phyloP scores from a whole-genome alignment of 805 yeast species.

The Yarrowia sp. region DNA sequence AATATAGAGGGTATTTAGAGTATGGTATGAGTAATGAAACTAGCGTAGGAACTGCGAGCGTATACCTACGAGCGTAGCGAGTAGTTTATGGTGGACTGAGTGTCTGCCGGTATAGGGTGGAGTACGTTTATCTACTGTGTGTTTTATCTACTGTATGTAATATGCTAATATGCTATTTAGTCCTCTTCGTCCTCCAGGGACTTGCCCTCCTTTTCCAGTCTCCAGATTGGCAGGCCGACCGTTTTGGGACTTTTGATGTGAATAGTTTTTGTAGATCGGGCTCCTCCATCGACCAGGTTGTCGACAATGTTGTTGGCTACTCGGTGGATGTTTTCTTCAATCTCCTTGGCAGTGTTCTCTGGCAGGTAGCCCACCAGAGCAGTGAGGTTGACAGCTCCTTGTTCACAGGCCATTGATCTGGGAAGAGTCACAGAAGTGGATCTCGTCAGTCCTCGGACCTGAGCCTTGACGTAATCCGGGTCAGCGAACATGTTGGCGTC shows the following conservation, averaged over 20 bases:
- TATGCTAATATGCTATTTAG: not conserved
- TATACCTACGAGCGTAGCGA: not conserved
- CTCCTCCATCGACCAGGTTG: slow-evolving; percentile 47
- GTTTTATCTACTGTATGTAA: too few species aligned
- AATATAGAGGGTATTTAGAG: slow-evolving; percentile 11
- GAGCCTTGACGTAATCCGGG: slow-evolving; percentile 58
- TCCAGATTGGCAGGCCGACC: slow-evolving; percentile 52
- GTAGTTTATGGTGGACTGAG: not conserved
- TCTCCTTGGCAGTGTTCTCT: slow-evolving; percentile 43
- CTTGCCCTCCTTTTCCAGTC: slow-evolving; percentile 10
- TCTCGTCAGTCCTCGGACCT: slow-evolving; percentile 59
- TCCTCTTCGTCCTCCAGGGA: not conserved
- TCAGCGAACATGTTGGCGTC: slow-evolving; percentile 47
- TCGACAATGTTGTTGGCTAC: slow-evolving; percentile 49
- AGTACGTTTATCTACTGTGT: too few species aligned
- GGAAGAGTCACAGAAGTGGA: slow-evolving; percentile 63
- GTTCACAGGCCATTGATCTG: slow-evolving; percentile 60
- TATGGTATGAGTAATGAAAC: not conserved
- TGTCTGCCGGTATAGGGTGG: too few species aligned
- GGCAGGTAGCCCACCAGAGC: slow-evolving; percentile 40
- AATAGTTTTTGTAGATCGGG: slow-evolving; percentile 49
- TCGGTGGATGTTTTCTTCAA: slow-evolving; percentile 53
- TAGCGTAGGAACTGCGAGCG: too few species aligned
- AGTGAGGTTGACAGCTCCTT: slow-evolving; percentile 43
- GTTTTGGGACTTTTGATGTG: slow-evolving; percentile 67